Conservation (phyloP, 768 basidiomycete genomes). For the Neoboletus magnificus region DNA sequence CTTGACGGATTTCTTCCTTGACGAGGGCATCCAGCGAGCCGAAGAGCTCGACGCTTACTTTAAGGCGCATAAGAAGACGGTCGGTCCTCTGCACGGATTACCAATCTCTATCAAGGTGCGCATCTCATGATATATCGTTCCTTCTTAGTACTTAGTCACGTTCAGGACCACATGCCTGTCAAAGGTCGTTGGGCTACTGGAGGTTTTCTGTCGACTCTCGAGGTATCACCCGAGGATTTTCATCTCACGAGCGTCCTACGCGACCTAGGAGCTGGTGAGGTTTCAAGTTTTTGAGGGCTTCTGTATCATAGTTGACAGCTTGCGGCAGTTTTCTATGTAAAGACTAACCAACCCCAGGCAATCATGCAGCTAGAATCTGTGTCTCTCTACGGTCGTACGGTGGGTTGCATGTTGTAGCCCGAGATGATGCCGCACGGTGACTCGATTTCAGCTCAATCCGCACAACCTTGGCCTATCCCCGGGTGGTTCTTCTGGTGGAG, state of each 20-base stretch:
- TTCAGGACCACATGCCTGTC: slow-evolving; percentile 38
- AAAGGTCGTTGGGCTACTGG: slow-evolving; percentile 39
- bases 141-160: not conserved
- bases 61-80: slow-evolving; percentile 33
- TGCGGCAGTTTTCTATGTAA: slow-evolving; percentile 39
- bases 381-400: slow-evolving; percentile 33
- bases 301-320: slow-evolving; percentile 6
- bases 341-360: slow-evolving; percentile 43
- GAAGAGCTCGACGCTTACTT: slow-evolving; percentile 41
- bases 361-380: slow-evolving; percentile 38
- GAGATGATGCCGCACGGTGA: not conserved
- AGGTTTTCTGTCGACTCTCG: slow-evolving; percentile 32
- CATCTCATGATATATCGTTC: not conserved
- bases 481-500: slow-evolving; percentile 56
- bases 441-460: slow-evolving; percentile 40
- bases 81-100: slow-evolving; percentile 44
- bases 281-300: not conserved
- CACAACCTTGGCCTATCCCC: slow-evolving; percentile 40
- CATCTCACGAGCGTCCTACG: slow-evolving; percentile 36
- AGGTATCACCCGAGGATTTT: slow-evolving; percentile 25
- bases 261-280: slow-evolving; percentile 41
- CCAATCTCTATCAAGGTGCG: slow-evolving; percentile 41
- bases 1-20: slow-evolving; percentile 45
- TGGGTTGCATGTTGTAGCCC: not conserved
- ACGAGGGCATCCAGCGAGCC: slow-evolving; percentile 39